These are phyloP conservation scores for Brasilioporus rufonigricans DNA, from an alignment of 768 basidiomycete genomes.

Conservation along the genomic window DNA sequence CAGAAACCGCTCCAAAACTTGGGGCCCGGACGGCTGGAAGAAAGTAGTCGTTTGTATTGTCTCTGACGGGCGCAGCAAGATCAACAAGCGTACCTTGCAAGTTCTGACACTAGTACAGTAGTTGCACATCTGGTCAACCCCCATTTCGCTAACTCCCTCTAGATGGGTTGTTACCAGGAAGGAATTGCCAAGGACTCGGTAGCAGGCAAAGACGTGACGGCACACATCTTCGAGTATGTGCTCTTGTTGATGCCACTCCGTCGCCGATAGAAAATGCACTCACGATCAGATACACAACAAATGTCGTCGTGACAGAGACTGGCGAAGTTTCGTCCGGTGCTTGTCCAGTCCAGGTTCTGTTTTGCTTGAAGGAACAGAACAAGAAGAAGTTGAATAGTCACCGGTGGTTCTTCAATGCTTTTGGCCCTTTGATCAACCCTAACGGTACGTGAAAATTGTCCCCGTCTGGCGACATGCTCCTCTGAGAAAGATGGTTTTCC, in stretches of 20 bases:
- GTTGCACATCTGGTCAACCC: slow-evolving; percentile 3
- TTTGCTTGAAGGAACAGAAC: slow-evolving; percentile 94
- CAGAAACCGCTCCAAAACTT: slow-evolving; percentile 68
- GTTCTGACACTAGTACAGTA: slow-evolving; percentile 70
- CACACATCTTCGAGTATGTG: slow-evolving; percentile 87
- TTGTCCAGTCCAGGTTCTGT: slow-evolving; percentile 83
- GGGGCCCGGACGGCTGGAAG: slow-evolving; percentile 90
- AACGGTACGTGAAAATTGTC: slow-evolving; percentile 51
- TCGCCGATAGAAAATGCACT: background rate
- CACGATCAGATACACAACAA: slow-evolving; percentile 64
- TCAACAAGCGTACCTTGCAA: slow-evolving; percentile 89
- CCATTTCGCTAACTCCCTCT: slow-evolving; percentile 1
- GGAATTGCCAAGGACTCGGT: slow-evolving; percentile 89
- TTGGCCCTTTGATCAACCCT: slow-evolving; percentile 82
- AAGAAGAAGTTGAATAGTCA: slow-evolving; percentile 97
- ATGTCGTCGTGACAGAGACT: slow-evolving; percentile 70
- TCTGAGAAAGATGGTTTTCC: background rate
- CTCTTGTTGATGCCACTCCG: background rate
- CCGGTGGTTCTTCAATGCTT: slow-evolving; percentile 97
- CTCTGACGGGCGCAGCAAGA: slow-evolving; percentile 81
- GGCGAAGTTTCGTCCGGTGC: slow-evolving; percentile 77
- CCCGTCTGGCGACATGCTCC: background rate
- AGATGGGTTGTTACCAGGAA: slow-evolving; percentile 89
- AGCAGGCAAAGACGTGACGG: slow-evolving; percentile 86
- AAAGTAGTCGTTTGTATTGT: slow-evolving; percentile 88